These are phyloP conservation scores for Astrothelium macrocarpum DNA, from an alignment of 495 filamentous ascomycete genomes.

Conservation along the genomic window DNA sequence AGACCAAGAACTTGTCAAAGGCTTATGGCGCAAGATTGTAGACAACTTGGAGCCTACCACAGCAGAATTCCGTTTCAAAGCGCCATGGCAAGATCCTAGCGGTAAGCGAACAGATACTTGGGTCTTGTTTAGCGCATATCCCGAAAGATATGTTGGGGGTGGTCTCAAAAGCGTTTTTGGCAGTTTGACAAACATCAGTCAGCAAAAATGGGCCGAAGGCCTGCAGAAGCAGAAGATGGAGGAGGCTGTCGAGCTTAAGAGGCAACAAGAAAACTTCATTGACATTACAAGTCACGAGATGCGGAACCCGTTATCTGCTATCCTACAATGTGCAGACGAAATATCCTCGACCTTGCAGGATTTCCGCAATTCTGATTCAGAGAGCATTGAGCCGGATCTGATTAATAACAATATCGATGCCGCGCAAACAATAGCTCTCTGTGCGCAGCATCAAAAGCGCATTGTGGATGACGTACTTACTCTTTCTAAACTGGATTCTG, in stretches of 20 bases:
- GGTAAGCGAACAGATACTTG: slow-evolving; percentile 51
- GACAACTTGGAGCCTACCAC: slow-evolving; percentile 46
- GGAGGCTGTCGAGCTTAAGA: slow-evolving; percentile 37
- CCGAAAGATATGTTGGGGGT: slow-evolving; percentile 44
- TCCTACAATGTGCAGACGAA: slow-evolving; percentile 73
- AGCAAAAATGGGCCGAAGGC: slow-evolving; percentile 46
- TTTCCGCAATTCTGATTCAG: slow-evolving; percentile 26
- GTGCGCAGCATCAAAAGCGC: slow-evolving; percentile 66
- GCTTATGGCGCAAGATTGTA: slow-evolving; percentile 50
- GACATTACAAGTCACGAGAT: slow-evolving; percentile 86
- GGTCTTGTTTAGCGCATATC: slow-evolving; percentile 62
- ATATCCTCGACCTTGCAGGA: slow-evolving; percentile 47
- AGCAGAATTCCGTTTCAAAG: slow-evolving; percentile 59
- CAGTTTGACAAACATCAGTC: slow-evolving; percentile 38
- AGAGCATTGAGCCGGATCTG: slow-evolving; percentile 30
- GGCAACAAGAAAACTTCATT: slow-evolving; percentile 63
- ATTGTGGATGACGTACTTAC: slow-evolving; percentile 75
- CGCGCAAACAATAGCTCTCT: slow-evolving; percentile 65
- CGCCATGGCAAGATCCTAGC: slow-evolving; percentile 45
- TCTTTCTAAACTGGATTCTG: slow-evolving; percentile 74
- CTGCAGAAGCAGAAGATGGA: slow-evolving; percentile 50
- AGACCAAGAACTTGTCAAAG: slow-evolving; percentile 44
- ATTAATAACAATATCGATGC: slow-evolving; percentile 55
- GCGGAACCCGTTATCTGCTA: slow-evolving; percentile 72
- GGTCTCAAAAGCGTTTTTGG: slow-evolving; percentile 64